Percentiles rank a stretch among this genome's conserved stretches.
Conservation (phyloP, 495 filamentous ascomycete species). For the Penicillium goetzii region DNA sequence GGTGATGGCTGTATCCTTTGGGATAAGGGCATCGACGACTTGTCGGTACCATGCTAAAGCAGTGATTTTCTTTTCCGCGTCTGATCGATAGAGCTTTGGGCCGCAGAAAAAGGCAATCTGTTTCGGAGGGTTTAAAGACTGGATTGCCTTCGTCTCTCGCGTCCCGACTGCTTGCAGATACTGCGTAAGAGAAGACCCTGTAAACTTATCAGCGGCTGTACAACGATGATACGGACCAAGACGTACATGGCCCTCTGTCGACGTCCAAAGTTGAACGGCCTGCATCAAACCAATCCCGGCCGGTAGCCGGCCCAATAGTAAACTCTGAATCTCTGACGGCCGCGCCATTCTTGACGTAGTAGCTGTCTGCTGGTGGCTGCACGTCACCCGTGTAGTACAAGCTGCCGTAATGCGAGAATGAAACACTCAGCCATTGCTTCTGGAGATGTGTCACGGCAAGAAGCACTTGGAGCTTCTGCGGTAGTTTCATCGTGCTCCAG, state of each 20-base stretch:
- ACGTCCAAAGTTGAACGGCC: background rate
- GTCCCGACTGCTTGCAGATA: background rate
- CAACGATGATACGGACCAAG: background rate
- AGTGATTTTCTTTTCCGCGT: background rate
- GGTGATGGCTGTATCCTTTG: background rate
- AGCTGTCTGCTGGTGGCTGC: background rate
- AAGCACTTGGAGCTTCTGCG: slow-evolving; percentile 36
- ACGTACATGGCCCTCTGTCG: background rate
- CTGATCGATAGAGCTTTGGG: background rate
- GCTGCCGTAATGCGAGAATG: slow-evolving; percentile 3
- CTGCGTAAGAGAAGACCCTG: background rate
- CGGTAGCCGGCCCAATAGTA: background rate
- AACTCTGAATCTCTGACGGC: background rate
- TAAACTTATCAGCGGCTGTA: background rate
- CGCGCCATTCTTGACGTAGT: background rate
- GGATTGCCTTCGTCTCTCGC: background rate
- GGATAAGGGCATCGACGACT: background rate
- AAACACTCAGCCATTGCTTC: slow-evolving; percentile 30
- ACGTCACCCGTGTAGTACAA: slow-evolving; percentile 2
- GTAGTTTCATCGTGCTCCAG: slow-evolving; percentile 33
- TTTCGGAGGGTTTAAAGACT: background rate
- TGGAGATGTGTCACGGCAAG: slow-evolving; percentile 34
- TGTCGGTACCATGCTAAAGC: background rate
- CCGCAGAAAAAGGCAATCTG: background rate
- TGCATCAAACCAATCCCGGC: background rate